Base-by-base conservation (phyloP, 2,329 filamentous ascomycete genomes). In the Xylariaceae sp. region DNA sequence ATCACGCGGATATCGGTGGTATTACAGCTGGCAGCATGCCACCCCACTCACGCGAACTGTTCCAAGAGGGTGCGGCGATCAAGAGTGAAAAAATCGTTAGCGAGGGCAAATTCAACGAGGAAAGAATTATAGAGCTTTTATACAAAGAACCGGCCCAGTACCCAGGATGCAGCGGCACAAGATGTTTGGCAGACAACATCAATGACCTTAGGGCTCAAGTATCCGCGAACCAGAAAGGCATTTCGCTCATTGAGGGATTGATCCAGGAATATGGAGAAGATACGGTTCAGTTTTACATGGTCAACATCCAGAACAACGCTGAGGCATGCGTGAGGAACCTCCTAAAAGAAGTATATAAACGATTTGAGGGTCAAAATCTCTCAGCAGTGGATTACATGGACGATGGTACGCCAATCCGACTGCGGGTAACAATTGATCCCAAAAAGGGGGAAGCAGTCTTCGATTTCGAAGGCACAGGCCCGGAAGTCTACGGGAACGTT, bases 141-240 rank as follows among this genome's bases (percentile, higher is more conserved):
- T 82, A 88, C 48, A 78, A 85, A 15, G 87, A 90, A 59, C 88
- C 88, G 0, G 86, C 87, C 0, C 78, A 87, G 60, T 85, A 88
- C 61, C 82, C 84, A 1, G 88, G 86, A 1, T 91, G 88, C 69
- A 86, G 83, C 45, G 88, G 88, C 2, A 90, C 88, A 1, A 76
- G 88, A 42, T 91, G 88, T 68, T 73, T 91, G 2, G 85, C 83
- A 16, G 88, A 92, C 66, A 92, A 92, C 63, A 75, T 92, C 60
- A 91, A 89, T 42, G 88, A 92, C 66, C 75, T 92, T n/a, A 89
- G 91, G 69, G 88, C 88, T 0, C 88, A 91, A 65, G 84, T 92
- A 21, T 88, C 88, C 0, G 87, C 88, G 6, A 92, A 92, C 61
- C 86, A 89, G 63, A 90, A 90, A 59, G 88, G 88, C 6, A 91